Base-by-base conservation (phyloP, 352 stramenopile genomes). In the Phytopythium cucurbitacearum region DNA sequence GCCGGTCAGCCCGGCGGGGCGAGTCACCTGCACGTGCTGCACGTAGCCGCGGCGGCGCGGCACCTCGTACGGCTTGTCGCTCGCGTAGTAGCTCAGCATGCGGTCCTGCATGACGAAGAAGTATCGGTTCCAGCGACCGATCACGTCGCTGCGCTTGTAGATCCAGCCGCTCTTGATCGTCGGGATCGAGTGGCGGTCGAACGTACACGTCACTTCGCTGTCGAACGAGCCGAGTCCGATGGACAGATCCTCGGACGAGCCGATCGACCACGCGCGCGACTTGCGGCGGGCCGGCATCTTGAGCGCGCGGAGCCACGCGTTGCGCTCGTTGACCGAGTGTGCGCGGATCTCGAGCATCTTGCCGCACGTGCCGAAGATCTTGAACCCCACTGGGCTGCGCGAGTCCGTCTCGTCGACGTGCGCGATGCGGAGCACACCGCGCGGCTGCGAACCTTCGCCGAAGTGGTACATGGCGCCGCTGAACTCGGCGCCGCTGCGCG, bases 1-100 rank as follows among this genome's bases (percentile, higher is more conserved):
- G 32, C 10, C 11, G 5, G 11, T 40, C 11, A 28, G 32, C 10
- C 38, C 13, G 5, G 15, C 16, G 40, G 40, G 40, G 5, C n/a
- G 5, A 5, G 32, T 16, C 1, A 57, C 52, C 41, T 75, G 71
- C 2, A 85, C 73, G 32, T 60, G 49, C 40, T 73, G 60, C 16
- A 91, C 68, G 61, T 91, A 91, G 7, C 75, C 80, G 36, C 80
- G 50, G 38, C 77, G 76, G 5, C 71, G 58, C 6, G 80, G 80
- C 48, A 91, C 80, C 7, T 82, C 77, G 51, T 91, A 86, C n/a
- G 80, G 70, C 65, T 83, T 85, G 57, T 91, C 77, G 34, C 60
- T 85, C 12, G 77, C 64, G 57, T 91, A 89, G 57, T 89, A 91
- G 51, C 73, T 81, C 35, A 91, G 39, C 75, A 86, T 89, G 4